Percentiles rank a stretch among this genome's conserved stretches.
Evolutionary conservation across 2,329 filamentous ascomycete species (phyloP).

Genomic region (Albifimbria verrucaria): DNA sequence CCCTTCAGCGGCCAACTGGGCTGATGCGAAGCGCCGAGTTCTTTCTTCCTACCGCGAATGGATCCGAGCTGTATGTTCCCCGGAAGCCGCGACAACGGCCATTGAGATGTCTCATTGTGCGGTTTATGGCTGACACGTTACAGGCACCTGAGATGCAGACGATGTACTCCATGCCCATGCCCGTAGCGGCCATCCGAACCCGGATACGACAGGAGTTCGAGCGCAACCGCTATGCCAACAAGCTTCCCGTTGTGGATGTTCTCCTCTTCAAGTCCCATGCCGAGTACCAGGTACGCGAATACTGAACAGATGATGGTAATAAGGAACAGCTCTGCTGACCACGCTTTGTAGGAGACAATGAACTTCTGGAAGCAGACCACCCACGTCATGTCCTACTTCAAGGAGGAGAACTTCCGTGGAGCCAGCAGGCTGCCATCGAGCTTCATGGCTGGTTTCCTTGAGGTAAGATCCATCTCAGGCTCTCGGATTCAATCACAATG

Average conservation of each 20-base stretch:
- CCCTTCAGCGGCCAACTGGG: conserved; percentile 75
- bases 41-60: conserved; percentile 89
- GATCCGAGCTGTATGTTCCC: conserved; percentile 84
- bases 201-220: conserved; percentile 97
- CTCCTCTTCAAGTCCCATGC: conserved; percentile 86
- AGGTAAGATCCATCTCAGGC: conserved; percentile 56
- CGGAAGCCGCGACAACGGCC: neutral
- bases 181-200: conserved; percentile 82
- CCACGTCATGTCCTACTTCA: conserved; percentile 96
- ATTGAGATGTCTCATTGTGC: too few species aligned
- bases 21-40: conserved; percentile 83
- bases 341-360: conserved; percentile 74
- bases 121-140: too few species aligned
- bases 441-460: conserved; percentile 93
- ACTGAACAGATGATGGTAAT: conserved; percentile 50
- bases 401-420: conserved; percentile 75
- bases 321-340: conserved; percentile 44
- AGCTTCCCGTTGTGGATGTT: conserved; percentile 84
- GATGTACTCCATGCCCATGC: conserved; percentile 93
- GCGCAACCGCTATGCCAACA: conserved; percentile 87
- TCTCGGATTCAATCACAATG: neutral
- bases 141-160: conserved; percentile 95
- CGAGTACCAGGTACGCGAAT: conserved; percentile 77
- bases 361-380: conserved; percentile 99
- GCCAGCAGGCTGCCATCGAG: conserved; percentile 74